A percentile compares a stretch with the other conserved stretches of the same genome.
Conservation (phyloP, 352 stramenopile species). For the Phytophthora pluvialis region DNA sequence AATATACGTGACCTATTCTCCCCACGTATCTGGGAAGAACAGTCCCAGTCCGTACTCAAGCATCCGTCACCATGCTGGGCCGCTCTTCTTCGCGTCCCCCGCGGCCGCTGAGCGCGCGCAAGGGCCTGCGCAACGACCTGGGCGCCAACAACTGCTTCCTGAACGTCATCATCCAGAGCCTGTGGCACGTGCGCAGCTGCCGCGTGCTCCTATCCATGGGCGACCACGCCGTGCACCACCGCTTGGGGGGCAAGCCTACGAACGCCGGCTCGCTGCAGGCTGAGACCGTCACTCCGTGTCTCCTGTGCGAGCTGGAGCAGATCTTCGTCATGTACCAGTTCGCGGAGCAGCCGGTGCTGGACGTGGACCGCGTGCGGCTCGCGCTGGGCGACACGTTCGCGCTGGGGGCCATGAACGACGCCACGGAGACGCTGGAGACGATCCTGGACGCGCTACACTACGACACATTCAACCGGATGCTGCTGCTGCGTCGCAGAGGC, state of each 20-base stretch:
- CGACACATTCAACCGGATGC: constrained; percentile 82
- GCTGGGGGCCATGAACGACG: constrained; percentile 87
- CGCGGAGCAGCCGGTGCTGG: constrained; percentile 73
- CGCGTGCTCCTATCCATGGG: constrained; percentile 79
- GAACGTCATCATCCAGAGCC: constrained; percentile 91
- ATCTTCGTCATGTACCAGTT: constrained; percentile 90
- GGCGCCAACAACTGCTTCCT: constrained; percentile 93
- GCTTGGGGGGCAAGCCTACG: constrained; percentile 45
- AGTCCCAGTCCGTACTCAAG: constrained; percentile 1
- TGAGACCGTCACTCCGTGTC: constrained; percentile 41
- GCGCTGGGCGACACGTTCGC: constrained; percentile 70
- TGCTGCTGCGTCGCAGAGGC: constrained; percentile 47
- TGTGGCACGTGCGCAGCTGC: constrained; percentile 91
- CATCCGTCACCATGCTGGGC: neutral
- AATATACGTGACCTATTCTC: neutral
- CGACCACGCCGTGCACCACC: constrained; percentile 82
- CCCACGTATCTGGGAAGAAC: neutral
- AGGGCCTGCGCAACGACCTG: constrained; percentile 84
- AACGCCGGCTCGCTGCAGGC: constrained; percentile 23
- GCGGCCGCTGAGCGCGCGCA: constrained; percentile 59
- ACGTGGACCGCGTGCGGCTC: constrained; percentile 74
- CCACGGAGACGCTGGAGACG: constrained; percentile 83
- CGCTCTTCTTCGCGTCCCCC: neutral
- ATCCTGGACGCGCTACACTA: constrained; percentile 82
- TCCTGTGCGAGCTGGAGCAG: constrained; percentile 87